Conservation (phyloP, 306 rosid genomes). For the Ceratonia siliqua region DNA sequence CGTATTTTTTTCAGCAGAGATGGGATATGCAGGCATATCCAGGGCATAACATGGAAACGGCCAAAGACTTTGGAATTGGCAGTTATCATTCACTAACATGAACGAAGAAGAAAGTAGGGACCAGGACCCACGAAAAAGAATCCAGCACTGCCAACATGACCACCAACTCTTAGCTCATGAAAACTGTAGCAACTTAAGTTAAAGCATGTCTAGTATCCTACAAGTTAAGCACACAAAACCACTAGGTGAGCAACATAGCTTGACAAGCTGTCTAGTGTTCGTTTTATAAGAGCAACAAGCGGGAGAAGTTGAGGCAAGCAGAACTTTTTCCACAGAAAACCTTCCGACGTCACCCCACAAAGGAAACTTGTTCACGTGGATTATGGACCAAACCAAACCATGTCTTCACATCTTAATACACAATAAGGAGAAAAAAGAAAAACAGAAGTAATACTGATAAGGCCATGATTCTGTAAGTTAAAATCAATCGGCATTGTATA, state of each 20-base stretch:
- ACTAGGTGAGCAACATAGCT: slow-evolving; percentile 9
- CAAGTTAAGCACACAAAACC: not conserved
- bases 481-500: slow-evolving; percentile 15
- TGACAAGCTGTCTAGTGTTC: not conserved
- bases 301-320: not conserved
- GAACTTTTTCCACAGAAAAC: slow-evolving; percentile 24
- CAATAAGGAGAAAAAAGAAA: not conserved
- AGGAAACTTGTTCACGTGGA: not conserved
- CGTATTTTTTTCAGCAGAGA: not conserved
- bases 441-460: not conserved
- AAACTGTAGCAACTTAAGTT: slow-evolving; percentile 4
- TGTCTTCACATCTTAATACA: not conserved
- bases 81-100: not conserved
- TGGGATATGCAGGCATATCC: not conserved
- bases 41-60: not conserved
- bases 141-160: not conserved
- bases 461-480: not conserved
- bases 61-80: not conserved
- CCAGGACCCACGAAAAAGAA: slow-evolving; percentile 9
- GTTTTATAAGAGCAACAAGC: slow-evolving; percentile 5
- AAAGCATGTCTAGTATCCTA: not conserved
- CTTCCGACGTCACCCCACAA: not conserved
- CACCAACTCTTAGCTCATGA: not conserved
- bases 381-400: slow-evolving; percentile 14
- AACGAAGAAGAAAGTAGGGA: slow-evolving; percentile 4